Percentiles rank a stretch among this genome's conserved stretches.
Evolutionary conservation across 305 asterid species (phyloP).

Genomic region (Solanum hybrid): DNA sequence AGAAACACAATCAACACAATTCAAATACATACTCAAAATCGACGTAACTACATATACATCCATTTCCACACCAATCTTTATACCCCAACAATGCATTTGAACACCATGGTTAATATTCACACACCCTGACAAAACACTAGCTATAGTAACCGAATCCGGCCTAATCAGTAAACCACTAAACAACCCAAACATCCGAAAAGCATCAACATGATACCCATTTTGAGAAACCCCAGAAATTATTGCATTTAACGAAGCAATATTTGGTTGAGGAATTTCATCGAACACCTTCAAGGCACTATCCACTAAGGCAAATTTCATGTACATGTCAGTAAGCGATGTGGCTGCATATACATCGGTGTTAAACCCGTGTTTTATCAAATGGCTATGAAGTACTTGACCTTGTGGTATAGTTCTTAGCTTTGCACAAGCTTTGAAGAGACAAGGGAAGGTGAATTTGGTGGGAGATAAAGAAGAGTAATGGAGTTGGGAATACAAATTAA

Average conservation of each 20-base stretch:
- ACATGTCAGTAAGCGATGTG: slow-evolving; percentile 56
- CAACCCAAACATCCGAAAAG: slow-evolving; percentile 28
- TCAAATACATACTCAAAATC: slow-evolving; percentile 61
- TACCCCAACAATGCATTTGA: slow-evolving; percentile 64
- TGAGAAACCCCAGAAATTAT: slow-evolving; percentile 59
- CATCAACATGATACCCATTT: slow-evolving; percentile 38
- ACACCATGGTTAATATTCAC: slow-evolving; percentile 26
- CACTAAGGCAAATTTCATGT: slow-evolving; percentile 39
- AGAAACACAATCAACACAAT: slow-evolving; percentile 34
- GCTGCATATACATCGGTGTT: slow-evolving; percentile 32
- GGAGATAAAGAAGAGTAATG: slow-evolving; percentile 35
- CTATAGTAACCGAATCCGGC: slow-evolving; percentile 66
- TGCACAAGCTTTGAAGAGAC: slow-evolving; percentile 78
- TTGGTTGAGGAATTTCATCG: slow-evolving; percentile 64
- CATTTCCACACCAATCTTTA: slow-evolving; percentile 62
- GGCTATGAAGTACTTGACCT: slow-evolving; percentile 64
- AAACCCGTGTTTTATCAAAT: slow-evolving; percentile 48
- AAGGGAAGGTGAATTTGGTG: slow-evolving; percentile 62
- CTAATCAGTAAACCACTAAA: slow-evolving; percentile 14
- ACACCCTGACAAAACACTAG: slow-evolving; percentile 50
- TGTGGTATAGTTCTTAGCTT: slow-evolving; percentile 33
- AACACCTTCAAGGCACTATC: slow-evolving; percentile 51
- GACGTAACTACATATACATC: slow-evolving; percentile 55
- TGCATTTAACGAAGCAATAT: slow-evolving; percentile 37
- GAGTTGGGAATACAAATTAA: slow-evolving; percentile 34